A percentile compares a stretch with the other conserved stretches of the same genome.
phyloP scores from a whole-genome alignment of 2,329 filamentous ascomycete species.

The Claviceps paspali region DNA sequence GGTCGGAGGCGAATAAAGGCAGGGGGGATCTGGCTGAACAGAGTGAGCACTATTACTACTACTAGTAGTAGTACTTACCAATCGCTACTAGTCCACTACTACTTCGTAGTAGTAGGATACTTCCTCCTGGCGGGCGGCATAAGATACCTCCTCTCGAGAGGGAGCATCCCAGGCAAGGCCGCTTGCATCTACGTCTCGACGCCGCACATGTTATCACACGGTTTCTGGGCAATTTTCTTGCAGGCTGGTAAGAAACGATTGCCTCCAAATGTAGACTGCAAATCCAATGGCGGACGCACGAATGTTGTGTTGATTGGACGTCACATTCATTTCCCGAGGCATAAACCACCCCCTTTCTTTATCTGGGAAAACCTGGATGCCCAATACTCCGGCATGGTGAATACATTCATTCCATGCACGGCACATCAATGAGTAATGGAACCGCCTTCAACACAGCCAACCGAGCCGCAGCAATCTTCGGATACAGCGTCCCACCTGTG shows the following conservation, averaged over 20 bases:
- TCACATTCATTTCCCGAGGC: neutral
- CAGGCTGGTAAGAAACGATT: neutral
- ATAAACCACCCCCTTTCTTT: neutral
- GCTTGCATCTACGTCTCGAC: neutral
- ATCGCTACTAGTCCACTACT: too few relatives aligned
- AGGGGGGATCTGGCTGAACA: neutral
- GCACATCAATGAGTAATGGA: neutral
- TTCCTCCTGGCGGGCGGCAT: too few relatives aligned
- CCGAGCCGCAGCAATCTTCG: neutral
- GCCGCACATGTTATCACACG: neutral
- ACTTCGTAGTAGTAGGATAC: too few relatives aligned
- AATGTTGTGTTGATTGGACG: neutral
- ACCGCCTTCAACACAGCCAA: neutral
- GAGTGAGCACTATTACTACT: too few relatives aligned
- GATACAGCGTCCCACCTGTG: too few relatives aligned
- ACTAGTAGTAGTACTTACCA: too few relatives aligned
- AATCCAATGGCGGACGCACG: neutral
- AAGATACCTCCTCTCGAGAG: too few relatives aligned
- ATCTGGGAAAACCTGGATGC: neutral
- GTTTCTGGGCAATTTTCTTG: neutral
- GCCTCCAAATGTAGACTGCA: neutral
- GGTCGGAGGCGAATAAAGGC: too few relatives aligned
- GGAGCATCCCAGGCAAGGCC: too few relatives aligned
- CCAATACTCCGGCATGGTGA: neutral
- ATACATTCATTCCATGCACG: too few relatives aligned